Percentiles rank a stretch among this genome's conserved stretches.
Evolutionary conservation across 768 basidiomycete genomes (phyloP).

Genomic region (Russula foetens): DNA sequence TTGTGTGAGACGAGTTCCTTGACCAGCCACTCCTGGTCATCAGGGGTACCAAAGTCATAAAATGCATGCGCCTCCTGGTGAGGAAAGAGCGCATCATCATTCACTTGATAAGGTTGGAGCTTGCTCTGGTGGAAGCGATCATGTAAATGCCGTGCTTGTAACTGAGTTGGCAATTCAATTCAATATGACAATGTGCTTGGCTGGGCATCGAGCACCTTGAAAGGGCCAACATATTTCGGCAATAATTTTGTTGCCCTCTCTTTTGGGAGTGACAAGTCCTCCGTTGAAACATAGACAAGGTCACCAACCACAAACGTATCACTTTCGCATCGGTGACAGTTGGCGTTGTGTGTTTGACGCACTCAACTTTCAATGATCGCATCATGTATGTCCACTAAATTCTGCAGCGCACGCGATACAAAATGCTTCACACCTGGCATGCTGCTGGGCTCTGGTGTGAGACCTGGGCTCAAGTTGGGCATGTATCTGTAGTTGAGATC

Average conservation of each 20-base stretch:
- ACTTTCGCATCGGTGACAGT: background rate
- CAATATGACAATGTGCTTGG: background rate
- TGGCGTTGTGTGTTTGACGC: background rate
- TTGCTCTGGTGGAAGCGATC: background rate
- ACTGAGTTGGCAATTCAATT: too few species aligned
- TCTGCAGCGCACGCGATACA: background rate
- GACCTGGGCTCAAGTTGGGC: background rate
- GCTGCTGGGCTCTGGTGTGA: background rate
- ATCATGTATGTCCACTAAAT: background rate
- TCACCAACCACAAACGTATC: background rate
- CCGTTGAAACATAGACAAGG: background rate
- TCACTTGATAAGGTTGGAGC: background rate
- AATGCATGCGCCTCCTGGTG: background rate
- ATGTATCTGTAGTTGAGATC: background rate
- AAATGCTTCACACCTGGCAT: background rate
- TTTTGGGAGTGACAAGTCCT: background rate
- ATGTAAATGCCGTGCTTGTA: background rate
- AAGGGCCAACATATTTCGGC: background rate
- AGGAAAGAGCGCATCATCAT: background rate
- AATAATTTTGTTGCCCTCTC: background rate
- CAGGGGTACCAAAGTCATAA: too few species aligned
- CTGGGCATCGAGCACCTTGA: background rate
- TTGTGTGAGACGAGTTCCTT: too few species aligned
- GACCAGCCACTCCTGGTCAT: too few species aligned
- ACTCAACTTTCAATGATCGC: background rate